Evolutionary conservation across 345 rosid genomes (phyloP).

Genomic region (Moricandia arvensis): DNA sequence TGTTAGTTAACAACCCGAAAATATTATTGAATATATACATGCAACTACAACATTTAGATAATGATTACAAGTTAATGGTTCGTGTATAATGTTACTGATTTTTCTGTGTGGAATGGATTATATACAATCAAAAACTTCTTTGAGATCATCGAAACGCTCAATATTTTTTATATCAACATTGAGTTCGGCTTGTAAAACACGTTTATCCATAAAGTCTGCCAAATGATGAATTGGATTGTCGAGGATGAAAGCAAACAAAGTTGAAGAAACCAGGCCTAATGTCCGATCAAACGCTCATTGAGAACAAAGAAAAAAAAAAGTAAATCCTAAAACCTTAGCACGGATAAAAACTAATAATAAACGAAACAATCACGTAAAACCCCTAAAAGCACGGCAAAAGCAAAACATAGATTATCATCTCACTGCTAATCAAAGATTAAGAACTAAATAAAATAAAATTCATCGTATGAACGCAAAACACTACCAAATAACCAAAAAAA

Average conservation of each 20-base stretch:
- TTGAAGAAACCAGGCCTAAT: background rate
- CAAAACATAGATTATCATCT: background rate
- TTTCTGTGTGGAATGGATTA: background rate
- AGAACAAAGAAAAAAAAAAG: background rate
- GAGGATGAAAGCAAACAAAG: background rate
- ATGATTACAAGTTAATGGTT: background rate
- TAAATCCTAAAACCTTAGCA: background rate
- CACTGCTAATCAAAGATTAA: background rate
- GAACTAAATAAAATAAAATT: background rate
- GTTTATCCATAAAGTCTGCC: background rate
- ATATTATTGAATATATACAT: background rate
- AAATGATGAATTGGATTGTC: background rate
- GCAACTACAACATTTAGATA: background rate
- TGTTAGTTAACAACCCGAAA: background rate
- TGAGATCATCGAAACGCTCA: background rate
- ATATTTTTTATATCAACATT: background rate
- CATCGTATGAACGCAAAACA: background rate
- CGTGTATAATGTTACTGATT: background rate
- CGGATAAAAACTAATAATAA: background rate
- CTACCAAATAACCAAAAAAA: background rate
- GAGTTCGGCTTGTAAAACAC: background rate
- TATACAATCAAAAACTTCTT: background rate
- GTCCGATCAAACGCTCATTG: too few relatives aligned
- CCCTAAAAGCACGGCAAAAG: background rate
- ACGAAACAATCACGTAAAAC: background rate